Conservation (phyloP, 2,329 filamentous ascomycete genomes). For the Elsinoe necatrix region DNA sequence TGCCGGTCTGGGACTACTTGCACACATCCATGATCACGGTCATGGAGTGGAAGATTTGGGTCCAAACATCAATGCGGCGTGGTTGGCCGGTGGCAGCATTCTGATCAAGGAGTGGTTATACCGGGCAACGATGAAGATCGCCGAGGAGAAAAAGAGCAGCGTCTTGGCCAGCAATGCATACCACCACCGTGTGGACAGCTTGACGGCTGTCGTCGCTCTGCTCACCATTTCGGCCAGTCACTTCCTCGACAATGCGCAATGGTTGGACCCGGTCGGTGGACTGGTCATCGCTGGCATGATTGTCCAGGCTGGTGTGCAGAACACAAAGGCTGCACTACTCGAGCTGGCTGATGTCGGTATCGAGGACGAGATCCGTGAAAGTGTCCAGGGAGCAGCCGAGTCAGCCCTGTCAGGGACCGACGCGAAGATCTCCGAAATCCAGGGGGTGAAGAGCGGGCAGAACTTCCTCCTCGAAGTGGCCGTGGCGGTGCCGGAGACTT, state of each 20-base stretch:
- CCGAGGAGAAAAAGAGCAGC: constrained; percentile 85
- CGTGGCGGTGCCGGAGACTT: constrained; percentile 65
- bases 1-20: constrained; percentile 36
- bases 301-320: constrained; percentile 78
- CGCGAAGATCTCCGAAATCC: constrained; percentile 49
- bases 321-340: constrained; percentile 71
- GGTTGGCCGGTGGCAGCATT: constrained; percentile 86
- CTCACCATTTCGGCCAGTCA: constrained; percentile 85
- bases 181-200: constrained; percentile 90
- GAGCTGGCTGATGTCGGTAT: constrained; percentile 89
- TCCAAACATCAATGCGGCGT: constrained; percentile 87
- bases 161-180: constrained; percentile 93
- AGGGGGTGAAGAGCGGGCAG: constrained; percentile 90
- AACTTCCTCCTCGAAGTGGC: constrained; percentile 93
- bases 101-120: constrained; percentile 95
- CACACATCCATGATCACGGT: constrained; percentile 51
- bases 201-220: constrained; percentile 89
- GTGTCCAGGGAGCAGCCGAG: constrained; percentile 57
- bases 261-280: constrained; percentile 91
- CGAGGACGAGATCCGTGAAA: constrained; percentile 70
- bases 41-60: constrained; percentile 48
- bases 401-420: constrained; percentile 46
- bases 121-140: constrained; percentile 94
- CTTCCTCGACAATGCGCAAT: constrained; percentile 72
- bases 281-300: constrained; percentile 90